Conservation (phyloP, 2,329 filamentous ascomycete genomes). For the Aspergillus fijiensis region DNA sequence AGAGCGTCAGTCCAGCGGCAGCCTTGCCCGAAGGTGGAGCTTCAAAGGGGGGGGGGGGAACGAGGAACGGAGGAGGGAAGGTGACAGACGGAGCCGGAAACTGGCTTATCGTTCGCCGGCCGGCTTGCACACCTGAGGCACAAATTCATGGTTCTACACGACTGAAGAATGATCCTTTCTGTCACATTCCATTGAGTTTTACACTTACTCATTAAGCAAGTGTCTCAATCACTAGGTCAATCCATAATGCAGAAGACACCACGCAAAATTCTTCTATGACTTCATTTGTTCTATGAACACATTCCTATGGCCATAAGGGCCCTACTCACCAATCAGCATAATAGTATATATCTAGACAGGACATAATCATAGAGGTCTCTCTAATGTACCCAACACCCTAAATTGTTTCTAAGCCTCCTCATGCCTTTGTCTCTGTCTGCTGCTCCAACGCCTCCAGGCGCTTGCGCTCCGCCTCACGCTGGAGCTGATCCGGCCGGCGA, state of each 20-base stretch:
- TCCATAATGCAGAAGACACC: neutral
- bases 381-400: neutral
- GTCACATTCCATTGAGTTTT: neutral
- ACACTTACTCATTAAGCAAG: too few relatives aligned
- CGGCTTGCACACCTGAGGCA: slow-evolving; percentile 16
- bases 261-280: neutral
- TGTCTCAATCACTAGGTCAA: neutral
- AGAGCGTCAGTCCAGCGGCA: neutral
- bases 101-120: slow-evolving; percentile 9
- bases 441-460: slow-evolving; percentile 54
- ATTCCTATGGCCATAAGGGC: neutral
- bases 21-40: slow-evolving; percentile 8
- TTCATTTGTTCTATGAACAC: slow-evolving; percentile 2
- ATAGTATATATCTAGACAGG: slow-evolving; percentile 8
- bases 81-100: slow-evolving; percentile 12
- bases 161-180: too few relatives aligned
- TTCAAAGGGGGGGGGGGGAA: neutral
- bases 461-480: slow-evolving; percentile 70
- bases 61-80: neutral
- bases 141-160: neutral
- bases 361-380: neutral
- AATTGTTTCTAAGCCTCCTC: slow-evolving; percentile 25
- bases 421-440: slow-evolving; percentile 33
- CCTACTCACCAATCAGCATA: slow-evolving; percentile 2
- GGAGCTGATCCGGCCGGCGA: slow-evolving; percentile 80